phyloP scores from a whole-genome alignment of 2,329 filamentous ascomycete species.

The Akanthomyces dipterigenus region DNA sequence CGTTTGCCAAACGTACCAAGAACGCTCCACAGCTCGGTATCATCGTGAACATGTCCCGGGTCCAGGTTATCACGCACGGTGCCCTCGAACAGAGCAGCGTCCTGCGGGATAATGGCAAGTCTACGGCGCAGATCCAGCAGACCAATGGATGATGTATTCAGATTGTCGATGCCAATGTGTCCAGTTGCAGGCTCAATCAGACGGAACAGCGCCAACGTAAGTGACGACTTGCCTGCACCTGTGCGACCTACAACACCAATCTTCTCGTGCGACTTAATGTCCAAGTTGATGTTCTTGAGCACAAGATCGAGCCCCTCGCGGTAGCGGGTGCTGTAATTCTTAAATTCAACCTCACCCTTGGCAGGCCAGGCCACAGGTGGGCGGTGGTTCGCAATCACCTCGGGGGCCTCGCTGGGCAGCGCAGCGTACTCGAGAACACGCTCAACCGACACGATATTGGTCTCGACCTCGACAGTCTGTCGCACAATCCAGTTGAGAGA shows the following conservation, averaged over 20 bases:
- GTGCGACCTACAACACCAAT: slow-evolving; percentile 96
- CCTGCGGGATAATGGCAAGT: slow-evolving; percentile 94
- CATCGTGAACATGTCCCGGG: slow-evolving; percentile 88
- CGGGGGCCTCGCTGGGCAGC: slow-evolving; percentile 87
- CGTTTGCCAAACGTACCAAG: slow-evolving; percentile 57
- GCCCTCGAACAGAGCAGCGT: slow-evolving; percentile 91
- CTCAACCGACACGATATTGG: slow-evolving; percentile 99
- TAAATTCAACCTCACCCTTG: slow-evolving; percentile 80
- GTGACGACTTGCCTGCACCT: slow-evolving; percentile 89
- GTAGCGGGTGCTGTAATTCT: slow-evolving; percentile 91
- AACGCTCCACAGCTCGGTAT: slow-evolving; percentile 95
- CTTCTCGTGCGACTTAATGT: slow-evolving; percentile 95
- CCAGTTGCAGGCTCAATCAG: slow-evolving; percentile 86
- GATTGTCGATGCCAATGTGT: slow-evolving; percentile 77
- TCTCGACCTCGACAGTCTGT: slow-evolving; percentile 98
- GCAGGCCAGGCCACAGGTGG: slow-evolving; percentile 89
- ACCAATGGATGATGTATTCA: slow-evolving; percentile 87
- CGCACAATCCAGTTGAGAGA: slow-evolving; percentile 98
- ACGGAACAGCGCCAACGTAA: slow-evolving; percentile 88
- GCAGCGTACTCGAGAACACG: slow-evolving; percentile 91
- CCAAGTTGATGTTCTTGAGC: slow-evolving; percentile 83
- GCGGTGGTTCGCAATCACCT: slow-evolving; percentile 81
- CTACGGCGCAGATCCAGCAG: slow-evolving; percentile 81
- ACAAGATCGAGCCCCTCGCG: slow-evolving; percentile 84
- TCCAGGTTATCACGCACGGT: slow-evolving; percentile 93